Percentiles rank a stretch among this genome's conserved stretches.
These are phyloP conservation scores for Vairimorpha ceranae DNA, from an alignment of 371 early-diverging fungal genomes.

Conservation along the genomic window DNA sequence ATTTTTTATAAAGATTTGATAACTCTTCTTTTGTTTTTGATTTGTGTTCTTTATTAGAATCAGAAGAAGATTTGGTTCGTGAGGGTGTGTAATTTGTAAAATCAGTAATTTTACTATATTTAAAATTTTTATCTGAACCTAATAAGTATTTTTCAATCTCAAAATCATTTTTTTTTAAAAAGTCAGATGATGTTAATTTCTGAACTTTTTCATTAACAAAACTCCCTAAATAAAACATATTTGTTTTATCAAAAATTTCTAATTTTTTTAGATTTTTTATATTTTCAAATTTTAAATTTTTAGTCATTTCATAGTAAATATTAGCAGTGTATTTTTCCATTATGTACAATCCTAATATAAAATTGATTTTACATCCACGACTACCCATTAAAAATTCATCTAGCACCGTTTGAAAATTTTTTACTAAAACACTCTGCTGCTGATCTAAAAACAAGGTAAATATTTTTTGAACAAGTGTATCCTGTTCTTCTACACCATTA, in stretches of 20 bases:
- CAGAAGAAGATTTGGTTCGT: not conserved
- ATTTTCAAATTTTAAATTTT: not conserved
- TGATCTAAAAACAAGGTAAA: not conserved
- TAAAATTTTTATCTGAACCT: not conserved
- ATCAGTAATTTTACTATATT: not conserved
- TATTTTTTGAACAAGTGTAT: not conserved
- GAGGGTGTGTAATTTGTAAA: not conserved
- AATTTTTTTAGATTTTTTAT: slow-evolving; percentile 3
- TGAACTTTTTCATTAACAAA: no score
- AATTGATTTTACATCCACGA: not conserved
- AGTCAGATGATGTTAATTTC: no score
- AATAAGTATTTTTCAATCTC: not conserved
- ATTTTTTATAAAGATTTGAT: not conserved
- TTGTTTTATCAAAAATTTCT: not conserved
- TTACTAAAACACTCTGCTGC: not conserved
- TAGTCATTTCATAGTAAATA: not conserved
- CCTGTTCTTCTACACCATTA: not conserved
- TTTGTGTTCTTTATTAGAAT: not conserved
- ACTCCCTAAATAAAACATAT: no score
- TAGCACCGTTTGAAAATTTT: not conserved
- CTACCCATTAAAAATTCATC: slow-evolving; percentile 1
- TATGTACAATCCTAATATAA: not conserved
- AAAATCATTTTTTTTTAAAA: not conserved
- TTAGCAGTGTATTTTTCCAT: not conserved
- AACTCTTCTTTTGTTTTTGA: not conserved